These are phyloP conservation scores for Bryoglossum gracile DNA, from an alignment of 495 filamentous ascomycete species.

Conservation along the genomic window DNA sequence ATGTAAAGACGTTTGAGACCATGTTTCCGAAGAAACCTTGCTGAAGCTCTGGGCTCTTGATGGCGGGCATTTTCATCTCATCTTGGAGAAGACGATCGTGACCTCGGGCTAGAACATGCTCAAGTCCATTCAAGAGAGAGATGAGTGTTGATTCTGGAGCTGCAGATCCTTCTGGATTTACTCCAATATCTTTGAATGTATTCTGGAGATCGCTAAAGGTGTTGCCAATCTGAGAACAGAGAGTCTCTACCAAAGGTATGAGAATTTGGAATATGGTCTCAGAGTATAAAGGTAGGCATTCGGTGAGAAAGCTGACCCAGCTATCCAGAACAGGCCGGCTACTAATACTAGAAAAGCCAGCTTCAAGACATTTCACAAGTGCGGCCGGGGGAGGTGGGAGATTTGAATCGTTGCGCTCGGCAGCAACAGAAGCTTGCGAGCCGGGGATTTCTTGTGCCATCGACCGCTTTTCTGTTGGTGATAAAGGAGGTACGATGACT, in stretches of 20 bases:
- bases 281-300: slow-evolving; percentile 75
- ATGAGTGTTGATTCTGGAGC: slow-evolving; percentile 65
- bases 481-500: slow-evolving; percentile 28
- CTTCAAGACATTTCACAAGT: slow-evolving; percentile 74
- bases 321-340: slow-evolving; percentile 77
- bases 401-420: slow-evolving; percentile 6
- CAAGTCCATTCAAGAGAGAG: slow-evolving; percentile 76
- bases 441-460: slow-evolving; percentile 15
- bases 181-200: slow-evolving; percentile 40
- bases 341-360: slow-evolving; percentile 67
- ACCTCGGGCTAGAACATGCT: slow-evolving; percentile 78
- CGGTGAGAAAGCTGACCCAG: slow-evolving; percentile 82
- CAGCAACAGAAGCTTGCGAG: slow-evolving; percentile 11
- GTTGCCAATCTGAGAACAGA: slow-evolving; percentile 66
- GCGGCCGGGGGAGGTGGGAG: slow-evolving; percentile 56
- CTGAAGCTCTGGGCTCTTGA: slow-evolving; percentile 75
- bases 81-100: slow-evolving; percentile 77
- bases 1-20: slow-evolving; percentile 85
- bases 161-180: slow-evolving; percentile 14
- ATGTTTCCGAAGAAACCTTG: slow-evolving; percentile 96
- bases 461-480: slow-evolving; percentile 38
- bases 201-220: slow-evolving; percentile 58
- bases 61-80: slow-evolving; percentile 56
- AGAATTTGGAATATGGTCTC: slow-evolving; percentile 82
- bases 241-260: slow-evolving; percentile 80